Base-by-base conservation (phyloP, 1,139 yeast genomes). In the Protomyces inundatus region DNA sequence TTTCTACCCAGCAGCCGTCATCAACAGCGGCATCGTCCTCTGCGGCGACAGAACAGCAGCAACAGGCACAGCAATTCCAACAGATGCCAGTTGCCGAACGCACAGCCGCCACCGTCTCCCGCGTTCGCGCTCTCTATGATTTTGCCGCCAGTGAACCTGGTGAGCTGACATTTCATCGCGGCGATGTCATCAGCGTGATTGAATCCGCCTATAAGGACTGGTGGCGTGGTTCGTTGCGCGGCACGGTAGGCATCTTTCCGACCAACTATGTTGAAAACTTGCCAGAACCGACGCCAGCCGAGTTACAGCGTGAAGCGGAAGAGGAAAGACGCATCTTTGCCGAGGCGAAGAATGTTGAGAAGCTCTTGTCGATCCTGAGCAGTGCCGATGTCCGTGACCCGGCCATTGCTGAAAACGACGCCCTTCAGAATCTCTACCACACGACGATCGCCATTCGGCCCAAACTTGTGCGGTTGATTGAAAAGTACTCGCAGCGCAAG, bases 131-230 rank as follows among this genome's bases (percentile, higher is more conserved):
- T 0, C 77, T 93, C 61, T 93, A 89, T 71, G 97, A 90, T 72
- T 79, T 91, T 56, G 79, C 82, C 23, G 83, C 96, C 0, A 80
- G 83, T 58, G 81, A 79, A 64, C 75, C 76, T 12, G 79, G 79
- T n/a, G 81, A 79, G 68, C 71, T 79, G 55, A 72, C 79, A 7
- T 79, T 79, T 70, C 69, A 72, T 66, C 65, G 73, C 65, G 77
- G 80, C 58, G 76, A 75, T 69, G 66, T 77, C 46, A 91, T 93
- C 58, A 86, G 87, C 0, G 96, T 93, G 0, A 81, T 91, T 57
- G 98, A 90, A 71, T 82, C 88, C 16, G 96, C 88, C 5, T 90
- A 90, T 74, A 81, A 90, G 67, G 98, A 93, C 73, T 93, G 98
- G 98, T 89, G 97, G 88, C 81, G 90, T 69, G 98, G 98, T 4